phyloP scores from a whole-genome alignment of 257 asterid genomes.

The Leptodermis oblonga region DNA sequence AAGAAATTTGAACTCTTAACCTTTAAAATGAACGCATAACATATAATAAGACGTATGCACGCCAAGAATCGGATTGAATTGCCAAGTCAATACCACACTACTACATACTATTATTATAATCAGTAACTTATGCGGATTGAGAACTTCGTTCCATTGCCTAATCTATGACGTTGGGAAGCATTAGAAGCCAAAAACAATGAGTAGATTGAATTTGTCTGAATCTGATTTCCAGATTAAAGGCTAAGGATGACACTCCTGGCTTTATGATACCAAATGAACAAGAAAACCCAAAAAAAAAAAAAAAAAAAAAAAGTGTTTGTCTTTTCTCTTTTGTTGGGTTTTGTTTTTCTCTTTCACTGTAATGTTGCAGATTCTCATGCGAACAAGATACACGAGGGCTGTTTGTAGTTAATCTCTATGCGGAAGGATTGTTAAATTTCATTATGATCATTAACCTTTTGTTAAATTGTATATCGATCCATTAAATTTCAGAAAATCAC shows the following conservation, averaged over 20 bases:
- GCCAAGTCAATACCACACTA: constrained; percentile 32
- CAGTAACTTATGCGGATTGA: background rate
- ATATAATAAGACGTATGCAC: too few species aligned
- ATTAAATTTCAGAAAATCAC: too few species aligned
- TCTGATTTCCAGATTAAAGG: background rate
- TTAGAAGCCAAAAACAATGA: background rate
- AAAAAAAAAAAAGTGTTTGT: background rate
- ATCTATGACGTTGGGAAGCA: background rate
- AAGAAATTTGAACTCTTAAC: background rate
- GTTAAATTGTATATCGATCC: too few species aligned
- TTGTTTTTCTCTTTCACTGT: background rate
- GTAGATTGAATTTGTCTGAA: background rate
- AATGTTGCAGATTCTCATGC: background rate
- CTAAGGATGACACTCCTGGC: background rate
- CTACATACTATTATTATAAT: background rate
- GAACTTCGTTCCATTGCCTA: background rate
- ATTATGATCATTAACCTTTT: too few species aligned
- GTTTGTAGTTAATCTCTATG: constrained; percentile 8
- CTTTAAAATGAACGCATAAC: background rate
- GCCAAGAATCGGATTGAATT: constrained; percentile 26
- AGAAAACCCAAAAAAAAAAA: background rate
- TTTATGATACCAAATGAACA: background rate
- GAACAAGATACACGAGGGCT: background rate
- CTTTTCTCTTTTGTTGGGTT: background rate
- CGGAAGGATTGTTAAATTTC: background rate